Conservation (phyloP, 1,284 basidiomycete genomes). For the Sporisorium iseilematis-ciliati region DNA sequence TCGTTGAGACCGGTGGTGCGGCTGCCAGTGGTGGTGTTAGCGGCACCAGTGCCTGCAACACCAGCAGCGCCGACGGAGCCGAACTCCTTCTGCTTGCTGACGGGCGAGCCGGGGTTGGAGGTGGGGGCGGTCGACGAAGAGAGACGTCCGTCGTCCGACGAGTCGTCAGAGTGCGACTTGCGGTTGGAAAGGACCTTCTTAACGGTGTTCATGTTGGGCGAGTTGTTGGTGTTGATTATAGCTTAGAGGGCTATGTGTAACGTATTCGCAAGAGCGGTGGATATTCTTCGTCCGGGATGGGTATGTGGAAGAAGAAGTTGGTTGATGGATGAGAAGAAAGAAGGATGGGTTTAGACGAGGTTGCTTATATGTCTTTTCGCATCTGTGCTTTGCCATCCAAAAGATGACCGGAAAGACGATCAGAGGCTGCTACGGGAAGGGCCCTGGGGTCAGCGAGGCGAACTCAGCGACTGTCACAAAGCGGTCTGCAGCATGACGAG, state of each 20-base stretch:
- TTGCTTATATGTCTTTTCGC: slow-evolving; percentile 27
- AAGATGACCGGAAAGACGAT: no score
- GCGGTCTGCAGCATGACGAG: no score
- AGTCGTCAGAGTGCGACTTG: slow-evolving; percentile 41
- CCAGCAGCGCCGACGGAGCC: slow-evolving; percentile 17
- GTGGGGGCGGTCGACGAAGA: slow-evolving; percentile 38
- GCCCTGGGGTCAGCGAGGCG: no score
- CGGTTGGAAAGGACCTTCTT: slow-evolving; percentile 51
- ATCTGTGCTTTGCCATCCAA: slow-evolving; percentile 1
- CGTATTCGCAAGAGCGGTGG: slow-evolving; percentile 28
- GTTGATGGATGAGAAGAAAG: slow-evolving; percentile 1
- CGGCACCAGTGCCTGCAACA: slow-evolving; percentile 2
- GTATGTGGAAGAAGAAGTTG: slow-evolving; percentile 12
- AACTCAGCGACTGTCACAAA: no score
- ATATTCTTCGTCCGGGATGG: slow-evolving; percentile 6
- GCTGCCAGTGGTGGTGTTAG: slow-evolving; percentile 10
- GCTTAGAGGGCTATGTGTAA: slow-evolving; percentile 8
- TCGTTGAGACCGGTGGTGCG: no score
- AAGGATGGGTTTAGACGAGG: background rate
- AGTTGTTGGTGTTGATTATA: background rate
- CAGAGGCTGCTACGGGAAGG: no score
- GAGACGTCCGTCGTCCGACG: slow-evolving; percentile 38
- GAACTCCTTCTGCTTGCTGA: slow-evolving; percentile 26
- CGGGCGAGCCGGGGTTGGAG: slow-evolving; percentile 43
- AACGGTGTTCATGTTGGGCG: slow-evolving; percentile 45